phyloP scores from a whole-genome alignment of 202 grass and related monocot species.

The Bolboschoenoplectus hybrid region DNA sequence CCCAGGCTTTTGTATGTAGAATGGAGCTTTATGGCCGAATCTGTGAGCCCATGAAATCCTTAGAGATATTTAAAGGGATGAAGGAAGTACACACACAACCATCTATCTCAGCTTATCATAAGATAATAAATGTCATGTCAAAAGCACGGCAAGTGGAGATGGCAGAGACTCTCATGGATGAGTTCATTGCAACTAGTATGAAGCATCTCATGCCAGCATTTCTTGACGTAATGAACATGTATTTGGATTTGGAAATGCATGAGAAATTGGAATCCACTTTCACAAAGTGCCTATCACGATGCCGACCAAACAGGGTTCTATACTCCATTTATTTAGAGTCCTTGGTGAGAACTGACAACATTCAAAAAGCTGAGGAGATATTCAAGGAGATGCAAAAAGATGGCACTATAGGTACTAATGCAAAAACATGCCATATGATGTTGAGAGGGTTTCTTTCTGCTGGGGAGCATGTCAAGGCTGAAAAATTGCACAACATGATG shows the following conservation, averaged over 20 bases:
- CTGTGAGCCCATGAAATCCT: slow-evolving; percentile 73
- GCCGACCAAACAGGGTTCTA: slow-evolving; percentile 72
- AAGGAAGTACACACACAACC: slow-evolving; percentile 59
- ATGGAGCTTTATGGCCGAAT: slow-evolving; percentile 75
- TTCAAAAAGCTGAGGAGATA: slow-evolving; percentile 71
- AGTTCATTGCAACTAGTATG: slow-evolving; percentile 71
- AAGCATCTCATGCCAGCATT: slow-evolving; percentile 92
- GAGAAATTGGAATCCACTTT: slow-evolving; percentile 68
- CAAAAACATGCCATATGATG: slow-evolving; percentile 78
- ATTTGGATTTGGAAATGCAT: slow-evolving; percentile 82
- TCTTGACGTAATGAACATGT: slow-evolving; percentile 76
- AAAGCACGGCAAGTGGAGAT: slow-evolving; percentile 60
- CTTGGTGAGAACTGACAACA: slow-evolving; percentile 55
- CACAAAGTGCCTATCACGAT: slow-evolving; percentile 64
- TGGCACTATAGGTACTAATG: slow-evolving; percentile 75
- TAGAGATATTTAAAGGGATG: slow-evolving; percentile 84
- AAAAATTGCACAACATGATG: slow-evolving; percentile 87
- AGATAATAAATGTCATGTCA: slow-evolving; percentile 85
- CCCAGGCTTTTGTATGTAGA: slow-evolving; percentile 78
- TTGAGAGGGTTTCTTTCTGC: slow-evolving; percentile 74
- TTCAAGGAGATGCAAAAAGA: slow-evolving; percentile 85
- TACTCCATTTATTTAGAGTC: slow-evolving; percentile 88
- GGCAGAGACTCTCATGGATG: slow-evolving; percentile 65
- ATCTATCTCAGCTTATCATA: slow-evolving; percentile 83
- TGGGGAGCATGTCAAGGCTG: slow-evolving; percentile 70